Conservation (phyloP, 2,329 filamentous ascomycete genomes). For the Xylaria sp. region DNA sequence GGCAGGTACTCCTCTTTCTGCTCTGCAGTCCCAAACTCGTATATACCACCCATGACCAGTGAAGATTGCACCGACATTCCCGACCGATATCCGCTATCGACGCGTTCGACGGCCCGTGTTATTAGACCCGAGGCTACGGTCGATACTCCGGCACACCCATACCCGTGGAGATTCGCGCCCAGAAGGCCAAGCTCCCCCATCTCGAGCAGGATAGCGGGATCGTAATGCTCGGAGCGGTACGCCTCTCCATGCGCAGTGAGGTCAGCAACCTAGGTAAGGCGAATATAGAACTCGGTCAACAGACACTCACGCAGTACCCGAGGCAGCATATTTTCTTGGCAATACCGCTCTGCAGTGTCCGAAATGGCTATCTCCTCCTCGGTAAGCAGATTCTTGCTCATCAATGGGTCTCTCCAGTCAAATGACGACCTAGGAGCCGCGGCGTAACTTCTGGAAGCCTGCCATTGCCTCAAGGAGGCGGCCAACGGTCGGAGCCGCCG, state of each 20-base stretch:
- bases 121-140: slow-evolving; percentile 89
- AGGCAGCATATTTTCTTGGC: slow-evolving; percentile 85
- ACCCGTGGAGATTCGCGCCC: slow-evolving; percentile 83
- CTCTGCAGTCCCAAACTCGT: slow-evolving; percentile 84
- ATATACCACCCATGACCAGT: slow-evolving; percentile 89
- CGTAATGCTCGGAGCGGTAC: slow-evolving; percentile 82
- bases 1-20: slow-evolving; percentile 85
- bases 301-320: slow-evolving; percentile 79
- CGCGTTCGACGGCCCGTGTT: slow-evolving; percentile 85
- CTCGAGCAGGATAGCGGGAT: slow-evolving; percentile 81
- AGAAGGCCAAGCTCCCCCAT: slow-evolving; percentile 93
- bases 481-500: slow-evolving; percentile 24
- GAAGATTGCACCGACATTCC: slow-evolving; percentile 94
- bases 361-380: slow-evolving; percentile 89
- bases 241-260: slow-evolving; percentile 30
- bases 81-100: slow-evolving; percentile 89
- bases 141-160: slow-evolving; percentile 85
- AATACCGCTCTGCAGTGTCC: slow-evolving; percentile 91
- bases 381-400: slow-evolving; percentile 73
- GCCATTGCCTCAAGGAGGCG: slow-evolving; percentile 17
- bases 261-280: slow-evolving; percentile 13
- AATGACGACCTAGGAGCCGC: slow-evolving; percentile 53
- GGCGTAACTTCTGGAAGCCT: slow-evolving; percentile 33
- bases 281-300: neutral
- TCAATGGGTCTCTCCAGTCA: slow-evolving; percentile 90